Base-by-base conservation (phyloP, 2,329 filamentous ascomycete species). In the Claviceps quebecensis region DNA sequence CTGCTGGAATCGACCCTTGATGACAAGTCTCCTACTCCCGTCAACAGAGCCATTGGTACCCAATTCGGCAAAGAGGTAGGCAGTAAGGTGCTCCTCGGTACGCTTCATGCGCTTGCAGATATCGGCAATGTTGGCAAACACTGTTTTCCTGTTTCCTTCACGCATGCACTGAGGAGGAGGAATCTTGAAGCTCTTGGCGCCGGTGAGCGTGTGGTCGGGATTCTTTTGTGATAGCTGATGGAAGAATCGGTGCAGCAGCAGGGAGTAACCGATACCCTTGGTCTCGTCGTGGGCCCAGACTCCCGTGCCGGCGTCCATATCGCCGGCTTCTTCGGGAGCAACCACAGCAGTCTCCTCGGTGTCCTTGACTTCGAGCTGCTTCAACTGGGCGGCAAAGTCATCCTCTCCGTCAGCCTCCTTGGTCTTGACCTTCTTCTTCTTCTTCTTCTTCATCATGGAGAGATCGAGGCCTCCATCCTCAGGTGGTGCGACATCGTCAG, bases 131-230 rank as follows among this genome's bases (percentile, higher is more conserved):
- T 98, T 98, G 76, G 91, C 93, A 65, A 98, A 98, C 65, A 98
- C 95, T 56, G 93, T 98, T 84, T 95, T 95, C 81, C 95, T 94
- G 83, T 98, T 98, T 69, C 93, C 93, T 89, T 98, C 93, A 74
- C 93, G 90, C 66, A 97, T 82, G 74, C 93, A 97, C 76, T 98
- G 93, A 48, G 93, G 93, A 50, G 93, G 93, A 49, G 93, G 93
- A 61, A 98, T 98, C 82, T 97, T 97, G 82, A 97, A 98, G 71
- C 86, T 94, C 78, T 89, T 93, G 64, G 83, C 82, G 59, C 88
- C 88, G 67, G 83, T 87, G 56, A 87, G 85, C 57, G 91, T 84
- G 64, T 97, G 85, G 68, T 98, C 93, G 61, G 93, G 93, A 76
- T 98, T 95, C 77, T 94, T 90, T 71, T 91, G 87, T 70, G 93